These are phyloP conservation scores for Trichoderma gamsii DNA, from an alignment of 495 filamentous ascomycete species.

Conservation along the genomic window DNA sequence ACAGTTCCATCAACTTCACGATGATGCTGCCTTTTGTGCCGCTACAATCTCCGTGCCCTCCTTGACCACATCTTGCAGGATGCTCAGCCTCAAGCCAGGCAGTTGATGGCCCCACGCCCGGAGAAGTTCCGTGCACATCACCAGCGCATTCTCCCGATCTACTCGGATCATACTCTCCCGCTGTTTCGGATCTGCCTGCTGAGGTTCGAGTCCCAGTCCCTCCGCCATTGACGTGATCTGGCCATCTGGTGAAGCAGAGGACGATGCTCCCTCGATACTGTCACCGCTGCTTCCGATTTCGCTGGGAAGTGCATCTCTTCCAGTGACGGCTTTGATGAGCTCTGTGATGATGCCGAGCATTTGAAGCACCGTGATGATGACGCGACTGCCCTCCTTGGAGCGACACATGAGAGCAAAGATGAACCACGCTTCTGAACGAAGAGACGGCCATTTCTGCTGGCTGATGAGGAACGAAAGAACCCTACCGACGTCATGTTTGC, in stretches of 20 bases:
- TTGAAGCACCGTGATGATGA: constrained; percentile 47
- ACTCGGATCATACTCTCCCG: constrained; percentile 30
- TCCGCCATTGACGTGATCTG: not conserved
- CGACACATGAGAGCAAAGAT: constrained; percentile 65
- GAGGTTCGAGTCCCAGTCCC: constrained; percentile 29
- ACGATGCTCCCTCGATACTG: constrained; percentile 18
- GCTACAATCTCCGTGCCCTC: constrained; percentile 31
- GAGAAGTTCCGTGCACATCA: constrained; percentile 56
- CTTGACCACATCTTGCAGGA: constrained; percentile 34
- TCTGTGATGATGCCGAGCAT: constrained; percentile 39
- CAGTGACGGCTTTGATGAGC: constrained; percentile 49
- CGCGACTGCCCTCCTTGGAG: constrained; percentile 39
- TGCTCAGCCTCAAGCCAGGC: constrained; percentile 25
- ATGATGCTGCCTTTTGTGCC: constrained; percentile 19
- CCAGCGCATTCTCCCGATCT: constrained; percentile 59
- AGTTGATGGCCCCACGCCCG: constrained; percentile 40
- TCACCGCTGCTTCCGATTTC: not conserved
- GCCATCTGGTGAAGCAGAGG: not conserved
- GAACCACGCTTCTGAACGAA: constrained; percentile 70
- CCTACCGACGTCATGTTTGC: constrained; percentile 44
- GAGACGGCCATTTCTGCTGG: constrained; percentile 62
- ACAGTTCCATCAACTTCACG: not conserved
- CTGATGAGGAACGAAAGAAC: constrained; percentile 57
- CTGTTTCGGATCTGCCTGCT: constrained; percentile 30
- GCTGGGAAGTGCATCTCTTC: constrained; percentile 17